phyloP scores from a whole-genome alignment of 2,329 filamentous ascomycete genomes.

The Epicoccum sorghinum region DNA sequence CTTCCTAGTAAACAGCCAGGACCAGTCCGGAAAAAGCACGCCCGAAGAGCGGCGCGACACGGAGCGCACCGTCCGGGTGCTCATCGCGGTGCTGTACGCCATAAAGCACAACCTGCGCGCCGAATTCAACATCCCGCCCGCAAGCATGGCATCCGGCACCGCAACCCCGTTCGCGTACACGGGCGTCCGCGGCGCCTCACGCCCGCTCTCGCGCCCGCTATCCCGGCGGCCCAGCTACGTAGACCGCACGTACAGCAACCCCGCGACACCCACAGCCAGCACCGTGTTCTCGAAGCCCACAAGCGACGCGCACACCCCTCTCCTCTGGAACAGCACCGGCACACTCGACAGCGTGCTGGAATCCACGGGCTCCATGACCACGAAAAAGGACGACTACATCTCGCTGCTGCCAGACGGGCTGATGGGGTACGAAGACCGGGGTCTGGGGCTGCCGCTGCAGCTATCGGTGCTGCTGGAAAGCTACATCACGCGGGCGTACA shows the following conservation, averaged over 20 bases:
- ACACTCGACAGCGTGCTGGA: slow-evolving; percentile 27
- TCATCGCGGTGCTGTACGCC: slow-evolving; percentile 67
- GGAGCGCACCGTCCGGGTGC: slow-evolving; percentile 63
- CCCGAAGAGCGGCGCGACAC: slow-evolving; percentile 59
- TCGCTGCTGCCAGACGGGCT: slow-evolving; percentile 58
- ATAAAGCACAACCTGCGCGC: slow-evolving; percentile 69
- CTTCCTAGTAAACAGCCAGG: slow-evolving; percentile 57
- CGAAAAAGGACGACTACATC: slow-evolving; percentile 56
- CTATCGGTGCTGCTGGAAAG: slow-evolving; percentile 65
- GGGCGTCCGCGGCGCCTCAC: slow-evolving; percentile 17
- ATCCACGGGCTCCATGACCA: slow-evolving; percentile 38
- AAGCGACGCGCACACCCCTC: slow-evolving; percentile 22
- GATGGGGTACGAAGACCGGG: slow-evolving; percentile 62
- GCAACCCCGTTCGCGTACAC: slow-evolving; percentile 16
- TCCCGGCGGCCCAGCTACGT: slow-evolving; percentile 37
- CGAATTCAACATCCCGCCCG: slow-evolving; percentile 60
- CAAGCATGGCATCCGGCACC: slow-evolving; percentile 26
- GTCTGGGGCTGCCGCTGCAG: slow-evolving; percentile 65
- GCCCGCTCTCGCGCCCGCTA: slow-evolving; percentile 16
- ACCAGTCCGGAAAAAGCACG: slow-evolving; percentile 26
- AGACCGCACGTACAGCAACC: slow-evolving; percentile 20
- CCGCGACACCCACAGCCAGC: slow-evolving; percentile 10
- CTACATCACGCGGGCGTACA: slow-evolving; percentile 63
- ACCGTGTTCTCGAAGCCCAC: neutral
- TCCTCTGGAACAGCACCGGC: slow-evolving; percentile 26